Evolutionary conservation across 257 asterid genomes (phyloP), one percentile per base, ranked within the genome.

Genomic region (Solanum neorickii): DNA sequence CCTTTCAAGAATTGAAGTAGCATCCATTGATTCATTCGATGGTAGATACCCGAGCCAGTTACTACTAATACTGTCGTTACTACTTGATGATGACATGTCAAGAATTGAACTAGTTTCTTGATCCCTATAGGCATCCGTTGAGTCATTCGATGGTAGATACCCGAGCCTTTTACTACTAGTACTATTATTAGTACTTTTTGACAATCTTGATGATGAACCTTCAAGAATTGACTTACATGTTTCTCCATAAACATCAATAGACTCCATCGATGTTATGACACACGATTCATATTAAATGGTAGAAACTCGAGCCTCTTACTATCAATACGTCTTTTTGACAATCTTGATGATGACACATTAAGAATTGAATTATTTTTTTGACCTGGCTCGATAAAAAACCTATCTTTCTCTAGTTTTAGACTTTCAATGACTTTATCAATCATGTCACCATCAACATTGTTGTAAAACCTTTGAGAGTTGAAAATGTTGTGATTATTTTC

Each of bases 311-410:
- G 13, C 23, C n/a, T 52, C n/a, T 21, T 59, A 2, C 47, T n/a
- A 65, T 86, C 88, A 60, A 1, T 52, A 52, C 9, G 88, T 89
- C 29, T 60, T 7, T 60, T 23, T 60, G 29, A 5, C 18, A 12
- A 11, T 12, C 0, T 13, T 11, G 46, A 73, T 18, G 9, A 35
- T 1, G 89, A 91, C 49, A 87, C 91, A 65, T 89, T 93, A 68
- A 92, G 92, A 89, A 93, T 90, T 52, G 95, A 94, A 72, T 85
- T 91, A 73, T 92, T 90, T 35, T 91, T 91, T 6, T 3, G 12
- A 3, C 93, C 93, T 20, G 91, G 91, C 86, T 91, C 90, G 69
- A 93, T 91, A 88, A 93, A 90, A 37, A 94, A 90, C 88, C 97
- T 87, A 7, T 18, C 16, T 80, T 47, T 80, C 25, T 92, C 92